A percentile compares a stretch with the other conserved stretches of the same genome.
phyloP scores from a whole-genome alignment of 345 rosid species.

The Salix udensis region DNA sequence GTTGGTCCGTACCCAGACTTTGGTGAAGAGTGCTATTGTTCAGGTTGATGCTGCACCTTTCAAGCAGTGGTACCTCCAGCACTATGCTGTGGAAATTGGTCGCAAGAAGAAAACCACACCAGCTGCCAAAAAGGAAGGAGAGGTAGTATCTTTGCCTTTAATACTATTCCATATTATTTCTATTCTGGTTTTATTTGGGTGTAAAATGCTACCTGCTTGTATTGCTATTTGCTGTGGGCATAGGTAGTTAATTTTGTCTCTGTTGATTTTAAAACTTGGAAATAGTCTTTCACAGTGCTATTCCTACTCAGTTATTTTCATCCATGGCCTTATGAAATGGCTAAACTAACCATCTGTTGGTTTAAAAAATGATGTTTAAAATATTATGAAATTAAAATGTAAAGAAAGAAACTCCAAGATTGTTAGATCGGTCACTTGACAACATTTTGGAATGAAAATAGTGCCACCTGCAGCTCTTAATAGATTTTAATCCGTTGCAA shows the following conservation, averaged over 20 bases:
- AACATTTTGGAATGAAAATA: no score
- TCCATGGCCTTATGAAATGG: no score
- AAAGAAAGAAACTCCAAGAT: no score
- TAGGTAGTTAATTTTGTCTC: neutral
- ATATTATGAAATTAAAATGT: no score
- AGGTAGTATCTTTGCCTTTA: slow-evolving; percentile 4
- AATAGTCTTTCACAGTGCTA: no score
- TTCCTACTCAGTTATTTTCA: no score
- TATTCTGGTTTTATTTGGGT: neutral
- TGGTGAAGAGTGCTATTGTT: slow-evolving; percentile 29
- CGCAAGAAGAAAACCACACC: slow-evolving; percentile 24
- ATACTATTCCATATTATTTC: neutral
- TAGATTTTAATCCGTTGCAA: neutral
- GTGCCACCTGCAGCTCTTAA: neutral
- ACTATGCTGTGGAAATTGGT: slow-evolving; percentile 29
- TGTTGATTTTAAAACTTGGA: neutral
- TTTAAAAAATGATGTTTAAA: no score
- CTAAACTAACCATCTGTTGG: no score
- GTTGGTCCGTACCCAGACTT: slow-evolving; percentile 30
- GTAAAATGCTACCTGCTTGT: neutral
- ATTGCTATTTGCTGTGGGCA: neutral
- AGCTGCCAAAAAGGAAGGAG: slow-evolving; percentile 28
- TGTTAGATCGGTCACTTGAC: no score
- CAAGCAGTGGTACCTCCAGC: slow-evolving; percentile 34
- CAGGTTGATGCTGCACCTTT: slow-evolving; percentile 35